Base-by-base conservation (phyloP, 1,139 yeast species). In the Magnusiomyces suaveolens region DNA sequence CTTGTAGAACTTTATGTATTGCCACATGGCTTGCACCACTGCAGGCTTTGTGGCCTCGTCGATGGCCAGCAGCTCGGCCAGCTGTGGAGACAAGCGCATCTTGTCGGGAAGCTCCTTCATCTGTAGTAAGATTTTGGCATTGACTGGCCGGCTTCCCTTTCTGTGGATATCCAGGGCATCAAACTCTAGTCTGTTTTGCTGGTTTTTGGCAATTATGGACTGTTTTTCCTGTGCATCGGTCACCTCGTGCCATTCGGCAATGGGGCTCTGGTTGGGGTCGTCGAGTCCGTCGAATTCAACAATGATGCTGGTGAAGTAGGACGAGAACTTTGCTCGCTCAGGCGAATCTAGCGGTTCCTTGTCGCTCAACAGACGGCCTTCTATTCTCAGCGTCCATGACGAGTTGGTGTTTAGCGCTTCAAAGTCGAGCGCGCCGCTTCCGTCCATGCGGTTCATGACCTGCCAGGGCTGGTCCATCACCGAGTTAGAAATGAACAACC, bases 381-480 rank as follows among this genome's bases (percentile, higher is more conserved):
- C 97, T 24, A 92, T 80, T 55, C 95, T 77, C 62, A 92, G 75
- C 0, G 94, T 86, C 97, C 97, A 92, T 3, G 80, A 66, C 51
- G 59, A 56, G 75, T 80, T 18, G 56, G 67, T 56, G 50, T 63
- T 60, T 56, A 67, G 63, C 56, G 65, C 60, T 57, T 63, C 65
- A 62, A 66, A 63, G 57, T 64, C 68, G 61, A 68, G 67, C 24
- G 67, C 68, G 53, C 72, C 75, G 43, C 48, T 46, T 52, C 74
- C 75, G 46, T 69, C 70, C n/a, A 63, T 53, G 4, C 61, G 62
- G 2, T 63, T 53, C 43, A 64, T 69, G 25, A 60, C 62, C 55
- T 90, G 97, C 98, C 98, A 92, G 49, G 94, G 88, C 71, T 92
- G 97, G 67, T 87, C 87, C 59, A 83, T 86, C 47, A 85, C 76